A percentile compares a stretch with the other conserved stretches of the same genome.
Evolutionary conservation across 192 early-diverging fungal genomes (phyloP).

Genomic region (Coemansia sp.): DNA sequence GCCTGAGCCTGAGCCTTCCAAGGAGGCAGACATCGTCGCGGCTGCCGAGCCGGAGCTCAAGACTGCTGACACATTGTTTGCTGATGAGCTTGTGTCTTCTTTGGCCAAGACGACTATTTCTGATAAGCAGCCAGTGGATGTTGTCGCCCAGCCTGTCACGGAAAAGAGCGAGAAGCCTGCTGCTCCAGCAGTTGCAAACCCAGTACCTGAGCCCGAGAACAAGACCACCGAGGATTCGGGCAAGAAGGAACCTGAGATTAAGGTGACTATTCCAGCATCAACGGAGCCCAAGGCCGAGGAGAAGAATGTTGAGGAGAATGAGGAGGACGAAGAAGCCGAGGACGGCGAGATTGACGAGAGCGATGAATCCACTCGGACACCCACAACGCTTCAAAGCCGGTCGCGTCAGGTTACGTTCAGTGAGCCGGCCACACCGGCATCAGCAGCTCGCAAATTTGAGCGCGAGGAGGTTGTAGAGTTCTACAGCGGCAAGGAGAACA

Average conservation of each 20-base stretch:
- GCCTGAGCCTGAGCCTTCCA: conserved; percentile 3
- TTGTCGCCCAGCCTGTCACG: not conserved
- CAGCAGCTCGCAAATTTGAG: conserved; percentile 36
- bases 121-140: conserved; percentile 1
- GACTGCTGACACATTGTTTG: conserved; percentile 5
- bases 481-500: conserved; percentile 55
- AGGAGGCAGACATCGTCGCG: not conserved
- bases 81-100: conserved; percentile 23
- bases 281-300: conserved; percentile 18
- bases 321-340: conserved; percentile 7
- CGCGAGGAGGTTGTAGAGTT: conserved; percentile 43
- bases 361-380: conserved; percentile 8
- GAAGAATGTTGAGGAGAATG: conserved; percentile 17
- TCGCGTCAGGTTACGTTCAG: conserved; percentile 48
- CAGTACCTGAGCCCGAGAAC: conserved; percentile 15
- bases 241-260: conserved; percentile 31
- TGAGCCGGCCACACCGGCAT: conserved; percentile 44
- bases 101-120: conserved; percentile 22
- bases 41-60: conserved; percentile 12
- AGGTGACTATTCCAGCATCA: conserved; percentile 2
- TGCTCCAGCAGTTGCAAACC: too few species aligned
- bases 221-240: conserved; percentile 1
- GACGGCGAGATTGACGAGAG: conserved; percentile 20
- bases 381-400: conserved; percentile 37
- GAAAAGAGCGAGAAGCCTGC: conserved; percentile 5